Percentiles rank a stretch among this genome's conserved stretches.
These are phyloP conservation scores for Cytidiella melzeri DNA, from an alignment of 768 basidiomycete genomes.

Conservation along the genomic window DNA sequence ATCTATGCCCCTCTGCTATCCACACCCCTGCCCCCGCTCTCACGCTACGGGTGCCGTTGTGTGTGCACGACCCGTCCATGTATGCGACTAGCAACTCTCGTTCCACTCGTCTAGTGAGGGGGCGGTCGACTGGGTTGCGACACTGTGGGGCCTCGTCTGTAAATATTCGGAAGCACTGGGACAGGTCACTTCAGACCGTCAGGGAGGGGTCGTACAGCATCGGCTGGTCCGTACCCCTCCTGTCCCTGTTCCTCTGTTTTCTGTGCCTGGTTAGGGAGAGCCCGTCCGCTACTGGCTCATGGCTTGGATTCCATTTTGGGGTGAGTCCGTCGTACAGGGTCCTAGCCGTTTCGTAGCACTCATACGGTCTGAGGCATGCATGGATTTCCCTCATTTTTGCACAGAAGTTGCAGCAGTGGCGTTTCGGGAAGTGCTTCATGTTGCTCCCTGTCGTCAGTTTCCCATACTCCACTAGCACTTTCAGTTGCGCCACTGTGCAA, in stretches of 20 bases:
- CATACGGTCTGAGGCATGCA: background rate
- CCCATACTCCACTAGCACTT: background rate
- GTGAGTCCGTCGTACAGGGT: background rate
- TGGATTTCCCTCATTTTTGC: background rate
- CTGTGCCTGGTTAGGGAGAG: background rate
- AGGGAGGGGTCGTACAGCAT: background rate
- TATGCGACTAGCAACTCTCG: slow-evolving; percentile 9
- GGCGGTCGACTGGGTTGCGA: background rate
- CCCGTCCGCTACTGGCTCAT: background rate
- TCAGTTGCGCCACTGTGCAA: background rate
- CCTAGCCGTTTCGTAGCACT: background rate
- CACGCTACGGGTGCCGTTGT: slow-evolving; percentile 17
- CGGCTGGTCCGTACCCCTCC: too few species aligned
- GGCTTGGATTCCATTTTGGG: background rate
- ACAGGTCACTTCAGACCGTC: background rate
- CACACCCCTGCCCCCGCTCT: slow-evolving; percentile 15
- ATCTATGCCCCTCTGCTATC: background rate
- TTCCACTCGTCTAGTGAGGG: background rate
- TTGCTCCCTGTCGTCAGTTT: background rate
- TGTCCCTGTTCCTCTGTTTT: background rate
- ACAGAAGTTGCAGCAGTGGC: background rate
- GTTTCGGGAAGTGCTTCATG: background rate
- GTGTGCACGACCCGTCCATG: slow-evolving; percentile 23
- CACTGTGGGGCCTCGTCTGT: background rate
- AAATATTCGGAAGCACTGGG: background rate